phyloP scores from a whole-genome alignment of 2,329 filamentous ascomycete species.

The Chrysoporthe cubensis region DNA sequence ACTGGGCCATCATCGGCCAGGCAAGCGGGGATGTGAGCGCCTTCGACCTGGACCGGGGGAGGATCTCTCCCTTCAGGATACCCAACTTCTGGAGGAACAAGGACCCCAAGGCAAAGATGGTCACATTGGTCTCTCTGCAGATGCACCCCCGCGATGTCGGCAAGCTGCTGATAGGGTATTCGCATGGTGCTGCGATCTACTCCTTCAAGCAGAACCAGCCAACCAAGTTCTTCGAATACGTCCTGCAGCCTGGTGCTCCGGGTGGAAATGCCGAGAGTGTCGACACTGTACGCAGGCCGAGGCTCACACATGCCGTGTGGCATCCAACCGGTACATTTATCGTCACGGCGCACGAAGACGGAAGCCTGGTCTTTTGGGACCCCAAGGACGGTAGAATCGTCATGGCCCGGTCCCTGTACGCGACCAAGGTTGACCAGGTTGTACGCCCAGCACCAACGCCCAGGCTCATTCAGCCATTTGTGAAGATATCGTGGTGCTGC shows the following conservation, averaged over 20 bases:
- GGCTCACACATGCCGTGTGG: conserved; percentile 84
- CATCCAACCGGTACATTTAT: conserved; percentile 93
- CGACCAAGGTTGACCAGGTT: conserved; percentile 73
- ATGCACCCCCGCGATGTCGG: conserved; percentile 93
- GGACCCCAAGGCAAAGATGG: conserved; percentile 66
- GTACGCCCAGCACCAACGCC: conserved; percentile 54
- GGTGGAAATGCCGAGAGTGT: conserved; percentile 73
- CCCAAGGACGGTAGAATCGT: conserved; percentile 83
- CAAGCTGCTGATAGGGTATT: conserved; percentile 88
- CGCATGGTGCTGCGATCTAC: conserved; percentile 84
- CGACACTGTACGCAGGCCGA: conserved; percentile 69
- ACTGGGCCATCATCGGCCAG: conserved; percentile 88
- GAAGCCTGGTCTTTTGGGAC: conserved; percentile 93
- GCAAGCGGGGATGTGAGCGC: conserved; percentile 83
- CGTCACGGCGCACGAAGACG: conserved; percentile 85
- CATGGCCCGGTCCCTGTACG: conserved; percentile 78
- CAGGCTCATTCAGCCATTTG: conserved; percentile 72
- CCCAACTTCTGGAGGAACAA: conserved; percentile 84
- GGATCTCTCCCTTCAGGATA: conserved; percentile 75
- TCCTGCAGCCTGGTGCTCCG: conserved; percentile 78
- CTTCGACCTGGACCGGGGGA: conserved; percentile 88
- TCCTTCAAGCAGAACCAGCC: conserved; percentile 91
- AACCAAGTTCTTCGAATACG: conserved; percentile 80
- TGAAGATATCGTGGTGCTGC: conserved; percentile 87
- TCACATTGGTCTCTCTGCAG: conserved; percentile 73